Evolutionary conservation across 768 basidiomycete genomes (phyloP), one percentile per base, ranked within the genome.

Genomic region (Lactarius akahatsu): DNA sequence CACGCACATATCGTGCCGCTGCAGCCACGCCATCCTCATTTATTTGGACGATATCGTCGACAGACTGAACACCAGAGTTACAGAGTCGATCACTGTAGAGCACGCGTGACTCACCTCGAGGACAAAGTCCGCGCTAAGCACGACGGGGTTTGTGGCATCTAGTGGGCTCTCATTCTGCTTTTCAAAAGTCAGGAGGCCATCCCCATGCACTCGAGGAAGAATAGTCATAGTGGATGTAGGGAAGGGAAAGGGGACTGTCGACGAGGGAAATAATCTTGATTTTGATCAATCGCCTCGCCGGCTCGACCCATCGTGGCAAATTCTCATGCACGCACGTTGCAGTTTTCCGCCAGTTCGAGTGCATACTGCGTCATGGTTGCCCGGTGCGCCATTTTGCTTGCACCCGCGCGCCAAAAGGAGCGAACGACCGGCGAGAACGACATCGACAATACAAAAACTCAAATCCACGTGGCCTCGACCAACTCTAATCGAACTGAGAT

Each of bases 1-100:
- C 65, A 56, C 50, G 50, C 47, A 71, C 70, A 58, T 66, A 69
- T 59, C 41, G 65, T 1, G 70, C 64, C 4, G 65, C 52, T 62
- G 62, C 68, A 55, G 61, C 34, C 71, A 72, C 60, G 59, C 68
- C 23, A 43, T 67, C 65, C 71, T 70, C 72, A 72, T 72, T 66
- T 66, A 67, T 52, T 65, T 71, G 71, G 57, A 69, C 61, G 59
- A 62, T 43, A 50, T 72, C 20, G 61, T 65, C 71, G 78, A 79
- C 70, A 59, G 65, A 47, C n/a, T 26, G 32, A 52, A 52, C 4
- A 13, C 26, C 4, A 2, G 26, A 50, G 23, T 26, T 52, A 52
- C 50, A 15, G 15, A 15, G 26, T 13, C 50, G 26, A 7, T 15
- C 13, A 3, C 43, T 16, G 15, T 38, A 61, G 30, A 32, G 28